Base-by-base conservation (phyloP, 2,329 filamentous ascomycete species). In the Trichoderma guizhouense region DNA sequence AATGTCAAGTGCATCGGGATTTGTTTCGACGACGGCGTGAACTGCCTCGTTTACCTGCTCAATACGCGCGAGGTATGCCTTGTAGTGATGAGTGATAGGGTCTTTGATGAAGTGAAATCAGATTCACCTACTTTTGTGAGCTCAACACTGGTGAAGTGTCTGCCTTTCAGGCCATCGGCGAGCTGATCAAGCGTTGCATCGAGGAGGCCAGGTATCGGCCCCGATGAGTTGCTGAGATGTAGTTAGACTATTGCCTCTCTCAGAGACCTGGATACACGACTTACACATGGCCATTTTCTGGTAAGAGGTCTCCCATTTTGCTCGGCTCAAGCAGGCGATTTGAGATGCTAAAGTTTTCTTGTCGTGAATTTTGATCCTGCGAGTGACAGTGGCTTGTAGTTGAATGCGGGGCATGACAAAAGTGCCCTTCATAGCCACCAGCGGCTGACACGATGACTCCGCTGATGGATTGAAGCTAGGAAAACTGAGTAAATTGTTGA, bases 91-190 rank as follows among this genome's bases (percentile, higher is more conserved):
- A 55, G 28, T 9, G 18, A 62, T 2, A 30, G 1, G 24, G 0
- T 1, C 24, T 21, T 8, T 14, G 24, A 73, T n/a, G 71, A 68
- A 1, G 21, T 51, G n/a, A 36, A 12, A 4, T 36, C 1, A 1
- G 1, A 2, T 7, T 9, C 3, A 55, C 53, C 5, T 28, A 74
- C 75, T 66, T 78, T 78, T 36, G 81, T 78, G 3, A 83, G 76
- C 55, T 82, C 78, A 5, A 80, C 78, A 21, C 79, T 81, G 2
- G 80, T 81, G 65, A 83, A 82, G 1, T 78, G 74, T 11, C 77
- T 74, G 1, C 60, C 69, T 32, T 79, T 76, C 12, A 83, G 74
- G 4, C 80, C 81, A 18, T 74, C 69, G 8, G 73, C 69, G 15
- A 83, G 73, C 58, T 83, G 79, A 3, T 79, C 79, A 0, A 83